Percentiles rank a stretch among this genome's conserved stretches.
These are phyloP conservation scores for Pseudopyrenochaeta lycopersici DNA, from an alignment of 2,329 filamentous ascomycete species.

Conservation along the genomic window DNA sequence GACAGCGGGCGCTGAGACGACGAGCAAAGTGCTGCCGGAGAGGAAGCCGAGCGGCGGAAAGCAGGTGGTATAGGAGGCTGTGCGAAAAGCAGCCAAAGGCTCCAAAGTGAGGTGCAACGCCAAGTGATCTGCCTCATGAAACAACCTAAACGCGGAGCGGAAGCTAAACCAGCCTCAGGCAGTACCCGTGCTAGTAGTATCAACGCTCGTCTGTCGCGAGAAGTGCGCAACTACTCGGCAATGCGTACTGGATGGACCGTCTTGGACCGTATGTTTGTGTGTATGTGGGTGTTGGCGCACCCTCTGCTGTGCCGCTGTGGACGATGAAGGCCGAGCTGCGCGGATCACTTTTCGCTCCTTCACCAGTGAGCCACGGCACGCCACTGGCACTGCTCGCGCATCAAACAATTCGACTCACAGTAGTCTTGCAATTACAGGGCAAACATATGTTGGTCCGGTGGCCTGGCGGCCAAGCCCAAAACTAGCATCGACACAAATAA, in stretches of 20 bases:
- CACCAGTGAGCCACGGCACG: no score
- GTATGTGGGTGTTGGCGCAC: not conserved
- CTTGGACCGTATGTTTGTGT: no score
- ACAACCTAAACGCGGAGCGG: slow-evolving; percentile 26
- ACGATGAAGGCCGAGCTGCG: no score
- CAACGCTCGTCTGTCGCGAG: not conserved
- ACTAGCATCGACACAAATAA: not conserved
- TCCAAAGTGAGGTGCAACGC: slow-evolving; percentile 26
- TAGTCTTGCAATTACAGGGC: slow-evolving; percentile 5
- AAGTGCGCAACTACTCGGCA: not conserved
- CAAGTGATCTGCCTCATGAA: slow-evolving; percentile 35
- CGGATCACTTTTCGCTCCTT: no score
- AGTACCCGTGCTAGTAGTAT: slow-evolving; percentile 12
- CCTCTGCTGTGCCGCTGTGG: no score
- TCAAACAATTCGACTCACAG: slow-evolving; percentile 4
- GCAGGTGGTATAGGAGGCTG: slow-evolving; percentile 27
- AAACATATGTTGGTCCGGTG: slow-evolving; percentile 11
- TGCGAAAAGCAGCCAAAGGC: slow-evolving; percentile 28
- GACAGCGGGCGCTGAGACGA: slow-evolving; percentile 18
- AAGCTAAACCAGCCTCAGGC: slow-evolving; percentile 26
- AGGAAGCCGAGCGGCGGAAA: slow-evolving; percentile 29
- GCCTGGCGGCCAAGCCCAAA: not conserved
- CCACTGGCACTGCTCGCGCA: no score
- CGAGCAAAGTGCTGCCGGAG: slow-evolving; percentile 11
- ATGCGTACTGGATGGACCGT: no score